A percentile compares a stretch with the other conserved stretches of the same genome.
phyloP scores from a whole-genome alignment of 2,329 filamentous ascomycete genomes.

The Colletotrichum abscissum region DNA sequence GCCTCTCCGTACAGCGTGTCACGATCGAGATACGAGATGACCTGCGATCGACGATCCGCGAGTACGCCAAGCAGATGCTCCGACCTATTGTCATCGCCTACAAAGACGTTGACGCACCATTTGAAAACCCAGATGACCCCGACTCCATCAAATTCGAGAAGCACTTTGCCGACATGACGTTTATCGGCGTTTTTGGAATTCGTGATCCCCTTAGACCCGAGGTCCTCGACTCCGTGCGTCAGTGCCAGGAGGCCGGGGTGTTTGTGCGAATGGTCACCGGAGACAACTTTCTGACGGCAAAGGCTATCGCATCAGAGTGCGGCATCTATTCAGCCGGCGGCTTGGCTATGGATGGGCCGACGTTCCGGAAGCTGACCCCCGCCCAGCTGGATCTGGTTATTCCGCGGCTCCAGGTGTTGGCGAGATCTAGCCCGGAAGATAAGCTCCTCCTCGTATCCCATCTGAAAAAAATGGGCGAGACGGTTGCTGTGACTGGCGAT shows the following conservation, averaged over 20 bases:
- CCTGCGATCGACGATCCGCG: slow-evolving; percentile 48
- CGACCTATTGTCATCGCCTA: slow-evolving; percentile 75
- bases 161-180: slow-evolving; percentile 52
- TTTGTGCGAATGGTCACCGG: slow-evolving; percentile 62
- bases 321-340: slow-evolving; percentile 72
- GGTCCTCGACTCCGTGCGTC: slow-evolving; percentile 51
- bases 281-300: slow-evolving; percentile 72
- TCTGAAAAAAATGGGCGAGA: slow-evolving; percentile 72
- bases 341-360: slow-evolving; percentile 76
- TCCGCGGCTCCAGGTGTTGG: slow-evolving; percentile 71
- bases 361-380: slow-evolving; percentile 71
- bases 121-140: slow-evolving; percentile 25
- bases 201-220: slow-evolving; percentile 59
- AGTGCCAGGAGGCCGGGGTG: slow-evolving; percentile 56
- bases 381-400: slow-evolving; percentile 68
- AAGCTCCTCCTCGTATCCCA: slow-evolving; percentile 72
- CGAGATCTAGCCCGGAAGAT: slow-evolving; percentile 74
- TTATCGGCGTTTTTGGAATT: slow-evolving; percentile 64
- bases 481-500: slow-evolving; percentile 68
- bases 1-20: slow-evolving; percentile 42
- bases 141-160: slow-evolving; percentile 33
- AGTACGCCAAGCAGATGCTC: slow-evolving; percentile 74
- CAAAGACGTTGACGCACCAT: slow-evolving; percentile 67
- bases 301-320: slow-evolving; percentile 79
- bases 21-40: slow-evolving; percentile 45